These are phyloP conservation scores for Chlamydomonas reinhardtii DNA, from an alignment of 163 green algal genomes.

Conservation along the genomic window DNA sequence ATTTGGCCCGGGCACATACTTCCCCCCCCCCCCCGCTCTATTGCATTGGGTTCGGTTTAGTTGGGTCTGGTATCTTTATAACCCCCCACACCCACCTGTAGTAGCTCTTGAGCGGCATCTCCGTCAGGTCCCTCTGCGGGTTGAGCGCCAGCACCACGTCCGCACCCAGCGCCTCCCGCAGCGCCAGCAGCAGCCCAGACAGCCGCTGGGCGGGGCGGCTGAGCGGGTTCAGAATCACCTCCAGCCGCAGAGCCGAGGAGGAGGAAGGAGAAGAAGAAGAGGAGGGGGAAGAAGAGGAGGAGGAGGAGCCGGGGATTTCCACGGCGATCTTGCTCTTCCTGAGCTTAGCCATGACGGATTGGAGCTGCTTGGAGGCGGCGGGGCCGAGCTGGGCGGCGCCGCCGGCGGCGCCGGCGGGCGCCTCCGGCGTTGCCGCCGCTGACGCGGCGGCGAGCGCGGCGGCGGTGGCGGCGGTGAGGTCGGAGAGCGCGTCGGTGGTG, in stretches of 20 bases:
- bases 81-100: conserved; percentile 81
- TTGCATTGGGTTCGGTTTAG: too few relatives aligned
- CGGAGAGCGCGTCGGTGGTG: neutral
- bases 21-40: too few relatives aligned
- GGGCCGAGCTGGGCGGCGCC: neutral
- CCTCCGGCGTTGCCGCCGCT: neutral
- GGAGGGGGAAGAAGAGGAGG: conserved; percentile 2
- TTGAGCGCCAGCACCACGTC: conserved; percentile 80
- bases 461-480: too few relatives aligned
- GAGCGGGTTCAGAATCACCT: conserved; percentile 68
- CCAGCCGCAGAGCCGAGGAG: conserved; percentile 47
- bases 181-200: conserved; percentile 59
- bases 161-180: conserved; percentile 46
- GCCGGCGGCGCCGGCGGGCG: neutral
- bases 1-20: too few relatives aligned
- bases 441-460: neutral
- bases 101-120: conserved; percentile 93
- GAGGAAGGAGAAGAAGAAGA: neutral
- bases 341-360: neutral
- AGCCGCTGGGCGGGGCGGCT: conserved; percentile 73
- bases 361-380: conserved; percentile 8
- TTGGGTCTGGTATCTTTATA: too few relatives aligned
- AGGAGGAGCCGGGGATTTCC: neutral
- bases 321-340: neutral
- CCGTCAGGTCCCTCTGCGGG: conserved; percentile 75